Conservation (phyloP, 331 rosid species). For the Quercus tomentella region DNA sequence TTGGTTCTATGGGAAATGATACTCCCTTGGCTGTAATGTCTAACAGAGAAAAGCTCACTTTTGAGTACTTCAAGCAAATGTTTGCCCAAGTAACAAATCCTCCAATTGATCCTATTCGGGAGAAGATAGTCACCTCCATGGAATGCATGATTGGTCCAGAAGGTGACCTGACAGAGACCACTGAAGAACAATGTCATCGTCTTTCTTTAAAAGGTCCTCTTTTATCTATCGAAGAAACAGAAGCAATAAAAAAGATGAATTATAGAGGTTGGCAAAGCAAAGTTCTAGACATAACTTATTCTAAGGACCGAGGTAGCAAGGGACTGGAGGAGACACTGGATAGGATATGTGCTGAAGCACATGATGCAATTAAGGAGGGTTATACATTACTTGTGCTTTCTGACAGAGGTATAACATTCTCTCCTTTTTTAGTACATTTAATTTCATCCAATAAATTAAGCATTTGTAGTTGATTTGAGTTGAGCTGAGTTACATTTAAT, state of each 20-base stretch:
- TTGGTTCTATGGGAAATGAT: conserved; percentile 99
- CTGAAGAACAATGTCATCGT: conserved; percentile 89
- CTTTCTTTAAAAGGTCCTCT: conserved; percentile 92
- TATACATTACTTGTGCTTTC: conserved; percentile 81
- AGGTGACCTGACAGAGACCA: conserved; percentile 88
- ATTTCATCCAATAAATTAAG: too few relatives aligned
- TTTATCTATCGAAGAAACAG: conserved; percentile 68
- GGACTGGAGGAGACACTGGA: conserved; percentile 88
- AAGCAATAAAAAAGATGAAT: conserved; percentile 81
- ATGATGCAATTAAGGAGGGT: conserved; percentile 70
- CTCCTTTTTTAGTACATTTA: background rate
- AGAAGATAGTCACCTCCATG: conserved; percentile 96
- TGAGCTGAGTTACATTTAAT: too few relatives aligned
- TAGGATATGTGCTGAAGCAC: conserved; percentile 80
- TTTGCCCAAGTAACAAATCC: conserved; percentile 99
- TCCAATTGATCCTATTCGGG: conserved; percentile 96
- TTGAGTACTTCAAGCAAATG: conserved; percentile 98
- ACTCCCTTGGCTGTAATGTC: conserved; percentile 97
- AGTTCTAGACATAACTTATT: conserved; percentile 81
- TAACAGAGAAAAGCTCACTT: conserved; percentile 80
- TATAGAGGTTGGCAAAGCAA: conserved; percentile 86
- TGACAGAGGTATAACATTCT: conserved; percentile 74
- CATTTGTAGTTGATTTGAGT: too few relatives aligned
- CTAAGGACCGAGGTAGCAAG: conserved; percentile 64
- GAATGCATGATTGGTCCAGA: conserved; percentile 98